Evolutionary conservation across 352 stramenopile species (phyloP).

Genomic region (Pythium phragmiticola): DNA sequence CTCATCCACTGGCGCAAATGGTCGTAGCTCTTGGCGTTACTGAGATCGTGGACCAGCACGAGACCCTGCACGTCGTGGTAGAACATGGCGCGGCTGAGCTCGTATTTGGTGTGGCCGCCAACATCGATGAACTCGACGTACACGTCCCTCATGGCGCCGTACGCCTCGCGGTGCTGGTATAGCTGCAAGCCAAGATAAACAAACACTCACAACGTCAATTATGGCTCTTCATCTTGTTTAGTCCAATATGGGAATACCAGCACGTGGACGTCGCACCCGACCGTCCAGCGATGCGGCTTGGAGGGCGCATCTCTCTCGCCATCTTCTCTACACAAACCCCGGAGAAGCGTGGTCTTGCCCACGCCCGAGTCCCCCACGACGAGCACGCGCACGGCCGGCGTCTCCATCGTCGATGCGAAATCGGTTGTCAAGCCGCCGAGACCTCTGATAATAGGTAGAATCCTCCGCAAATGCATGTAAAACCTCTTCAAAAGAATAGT

Average conservation of each 20-base stretch:
- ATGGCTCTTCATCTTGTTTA: neutral
- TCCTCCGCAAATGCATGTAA: too few relatives aligned
- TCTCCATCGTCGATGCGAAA: slow-evolving; percentile 49
- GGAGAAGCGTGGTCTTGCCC: slow-evolving; percentile 78
- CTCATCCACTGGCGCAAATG: slow-evolving; percentile 47
- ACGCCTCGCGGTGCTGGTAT: slow-evolving; percentile 36
- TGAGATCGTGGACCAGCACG: slow-evolving; percentile 82
- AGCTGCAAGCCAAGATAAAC: slow-evolving; percentile 22
- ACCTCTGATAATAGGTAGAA: too few relatives aligned
- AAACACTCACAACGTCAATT: neutral
- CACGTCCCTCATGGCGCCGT: slow-evolving; percentile 42
- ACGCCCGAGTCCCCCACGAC: slow-evolving; percentile 86
- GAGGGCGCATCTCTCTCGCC: neutral
- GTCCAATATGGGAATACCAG: slow-evolving; percentile 33
- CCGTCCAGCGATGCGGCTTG: slow-evolving; percentile 61
- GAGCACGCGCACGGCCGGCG: slow-evolving; percentile 67
- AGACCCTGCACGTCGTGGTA: slow-evolving; percentile 83
- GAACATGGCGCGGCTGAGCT: slow-evolving; percentile 76
- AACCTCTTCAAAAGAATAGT: too few relatives aligned
- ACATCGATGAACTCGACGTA: slow-evolving; percentile 87
- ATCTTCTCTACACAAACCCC: slow-evolving; percentile 44
- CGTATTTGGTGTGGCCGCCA: slow-evolving; percentile 77
- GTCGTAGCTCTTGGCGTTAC: slow-evolving; percentile 72
- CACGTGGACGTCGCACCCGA: slow-evolving; percentile 80
- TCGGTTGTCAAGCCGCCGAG: too few relatives aligned